These are phyloP conservation scores for Lecanosticta acicola DNA, from an alignment of 2,329 filamentous ascomycete species.

Conservation along the genomic window DNA sequence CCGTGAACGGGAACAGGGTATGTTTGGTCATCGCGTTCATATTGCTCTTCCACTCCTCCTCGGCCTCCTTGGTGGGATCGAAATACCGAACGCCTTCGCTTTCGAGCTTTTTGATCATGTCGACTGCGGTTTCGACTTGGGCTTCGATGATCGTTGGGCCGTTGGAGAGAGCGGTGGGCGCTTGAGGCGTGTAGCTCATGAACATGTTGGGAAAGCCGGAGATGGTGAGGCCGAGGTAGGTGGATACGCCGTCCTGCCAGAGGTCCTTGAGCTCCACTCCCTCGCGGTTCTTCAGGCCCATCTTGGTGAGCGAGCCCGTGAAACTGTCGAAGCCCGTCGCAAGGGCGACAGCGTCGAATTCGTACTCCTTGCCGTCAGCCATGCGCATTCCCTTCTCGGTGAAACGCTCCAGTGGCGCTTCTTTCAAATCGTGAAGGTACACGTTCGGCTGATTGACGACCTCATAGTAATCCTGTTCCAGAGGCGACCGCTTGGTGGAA, in stretches of 20 bases:
- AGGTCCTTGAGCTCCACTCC: conserved; percentile 30
- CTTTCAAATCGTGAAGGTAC: conserved; percentile 38
- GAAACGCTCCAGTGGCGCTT: conserved; percentile 37
- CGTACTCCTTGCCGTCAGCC: conserved; percentile 34
- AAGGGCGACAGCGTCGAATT: conserved; percentile 42
- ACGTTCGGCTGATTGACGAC: conserved; percentile 40
- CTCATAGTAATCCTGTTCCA: conserved; percentile 47
- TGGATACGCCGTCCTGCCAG: conserved; percentile 38
- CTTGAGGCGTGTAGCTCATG: conserved; percentile 42
- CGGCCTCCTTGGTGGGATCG: conserved; percentile 38
- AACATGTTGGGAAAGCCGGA: conserved; percentile 36
- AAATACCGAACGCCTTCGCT: conserved; percentile 37
- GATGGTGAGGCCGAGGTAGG: conserved; percentile 36
- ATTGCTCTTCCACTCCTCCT: conserved; percentile 35
- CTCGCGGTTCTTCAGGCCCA: conserved; percentile 31
- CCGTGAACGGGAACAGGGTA: conserved; percentile 26
- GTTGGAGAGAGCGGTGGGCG: conserved; percentile 42
- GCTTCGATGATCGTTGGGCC: conserved; percentile 40
- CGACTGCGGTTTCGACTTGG: conserved; percentile 43
- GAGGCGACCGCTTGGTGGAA: conserved; percentile 41
- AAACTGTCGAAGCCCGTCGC: conserved; percentile 44
- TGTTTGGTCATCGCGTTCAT: conserved; percentile 21
- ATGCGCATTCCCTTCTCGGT: conserved; percentile 41
- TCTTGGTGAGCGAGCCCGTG: conserved; percentile 31
- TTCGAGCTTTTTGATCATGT: conserved; percentile 36